phyloP scores from a whole-genome alignment of 2,329 filamentous ascomycete species.

The Colletotrichum echinochloae region DNA sequence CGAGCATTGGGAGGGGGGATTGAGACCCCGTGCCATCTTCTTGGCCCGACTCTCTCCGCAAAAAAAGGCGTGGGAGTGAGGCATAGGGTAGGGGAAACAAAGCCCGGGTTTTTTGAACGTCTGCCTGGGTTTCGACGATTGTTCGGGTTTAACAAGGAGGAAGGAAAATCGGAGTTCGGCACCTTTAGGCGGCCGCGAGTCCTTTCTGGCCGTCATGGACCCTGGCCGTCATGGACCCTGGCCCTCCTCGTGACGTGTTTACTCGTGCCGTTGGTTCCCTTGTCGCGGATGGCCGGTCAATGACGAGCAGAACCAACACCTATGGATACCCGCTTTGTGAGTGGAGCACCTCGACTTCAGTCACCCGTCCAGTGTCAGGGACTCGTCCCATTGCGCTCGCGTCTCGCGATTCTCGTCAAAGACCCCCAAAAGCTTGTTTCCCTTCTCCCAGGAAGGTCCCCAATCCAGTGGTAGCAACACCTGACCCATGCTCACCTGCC shows the following conservation, averaged over 20 bases:
- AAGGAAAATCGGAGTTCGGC: slow-evolving; percentile 22
- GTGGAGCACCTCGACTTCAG: slow-evolving; percentile 17
- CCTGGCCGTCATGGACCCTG: neutral
- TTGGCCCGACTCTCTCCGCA: slow-evolving; percentile 24
- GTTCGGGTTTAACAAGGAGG: slow-evolving; percentile 16
- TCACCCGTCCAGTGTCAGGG: neutral
- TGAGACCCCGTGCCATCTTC: slow-evolving; percentile 25
- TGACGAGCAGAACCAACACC: slow-evolving; percentile 8
- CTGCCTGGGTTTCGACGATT: slow-evolving; percentile 9
- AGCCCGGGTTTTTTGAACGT: slow-evolving; percentile 33
- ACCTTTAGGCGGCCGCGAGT: neutral
- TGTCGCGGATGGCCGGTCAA: slow-evolving; percentile 17
- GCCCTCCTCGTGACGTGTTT: neutral
- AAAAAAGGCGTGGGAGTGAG: neutral
- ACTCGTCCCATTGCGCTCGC: slow-evolving; percentile 13
- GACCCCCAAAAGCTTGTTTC: slow-evolving; percentile 17
- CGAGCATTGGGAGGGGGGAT: neutral
- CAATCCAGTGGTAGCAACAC: slow-evolving; percentile 20
- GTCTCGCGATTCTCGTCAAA: slow-evolving; percentile 14
- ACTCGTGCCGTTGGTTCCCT: slow-evolving; percentile 32
- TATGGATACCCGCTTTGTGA: neutral
- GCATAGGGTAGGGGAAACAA: neutral
- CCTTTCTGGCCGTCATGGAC: neutral
- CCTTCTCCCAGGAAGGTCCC: neutral
- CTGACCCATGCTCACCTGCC: slow-evolving; percentile 11